These are phyloP conservation scores for Phytopythium oedochilum DNA, from an alignment of 352 stramenopile genomes.

Conservation along the genomic window DNA sequence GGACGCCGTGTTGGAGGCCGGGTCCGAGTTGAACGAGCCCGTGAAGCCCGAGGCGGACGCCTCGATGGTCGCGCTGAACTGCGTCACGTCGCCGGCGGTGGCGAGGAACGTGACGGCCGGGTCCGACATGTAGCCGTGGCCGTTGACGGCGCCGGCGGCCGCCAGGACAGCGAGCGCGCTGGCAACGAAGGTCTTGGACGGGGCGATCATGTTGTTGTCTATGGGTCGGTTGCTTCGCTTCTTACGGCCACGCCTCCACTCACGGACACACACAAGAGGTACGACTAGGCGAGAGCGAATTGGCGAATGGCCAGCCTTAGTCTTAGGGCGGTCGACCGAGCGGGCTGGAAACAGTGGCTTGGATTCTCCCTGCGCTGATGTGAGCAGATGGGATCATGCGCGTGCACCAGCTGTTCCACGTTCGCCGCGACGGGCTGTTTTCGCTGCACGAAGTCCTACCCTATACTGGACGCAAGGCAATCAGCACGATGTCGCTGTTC, in stretches of 20 bases:
- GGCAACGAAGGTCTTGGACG: slow-evolving; percentile 21
- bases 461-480: too few relatives aligned
- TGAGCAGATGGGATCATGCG: neutral
- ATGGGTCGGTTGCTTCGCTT: slow-evolving; percentile 2
- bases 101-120: slow-evolving; percentile 20
- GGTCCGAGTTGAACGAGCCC: slow-evolving; percentile 15
- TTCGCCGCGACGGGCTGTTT: neutral
- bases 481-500: too few relatives aligned
- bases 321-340: neutral
- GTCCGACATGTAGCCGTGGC: slow-evolving; percentile 23
- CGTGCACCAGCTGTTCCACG: too few relatives aligned
- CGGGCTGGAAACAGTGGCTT: neutral
- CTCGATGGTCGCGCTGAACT: slow-evolving; percentile 26
- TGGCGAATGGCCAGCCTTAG: slow-evolving; percentile 4
- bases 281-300: slow-evolving; percentile 7
- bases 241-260: neutral
- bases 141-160: neutral
- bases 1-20: slow-evolving; percentile 17
- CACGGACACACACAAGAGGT: slow-evolving; percentile 1
- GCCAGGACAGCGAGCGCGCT: slow-evolving; percentile 19
- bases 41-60: slow-evolving; percentile 20
- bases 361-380: neutral
- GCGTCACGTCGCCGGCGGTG: slow-evolving; percentile 18
- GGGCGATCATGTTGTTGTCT: slow-evolving; percentile 17
- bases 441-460: neutral